phyloP scores from a whole-genome alignment of 345 rosid genomes.

The Cardamine chenopodiifolia region DNA sequence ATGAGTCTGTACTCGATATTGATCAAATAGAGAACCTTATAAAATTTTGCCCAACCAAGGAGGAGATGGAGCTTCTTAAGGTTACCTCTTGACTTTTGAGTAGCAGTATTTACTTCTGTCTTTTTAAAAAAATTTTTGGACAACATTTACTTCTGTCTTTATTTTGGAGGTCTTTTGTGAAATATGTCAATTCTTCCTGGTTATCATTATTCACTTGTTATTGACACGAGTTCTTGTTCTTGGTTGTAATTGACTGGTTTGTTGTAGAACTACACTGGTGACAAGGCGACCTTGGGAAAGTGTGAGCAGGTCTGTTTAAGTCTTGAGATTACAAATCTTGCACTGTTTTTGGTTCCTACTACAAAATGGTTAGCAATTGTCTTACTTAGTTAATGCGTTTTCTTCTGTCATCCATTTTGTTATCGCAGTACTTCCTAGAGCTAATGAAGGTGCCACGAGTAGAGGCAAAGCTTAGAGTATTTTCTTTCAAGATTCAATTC shows the following conservation, averaged over 20 bases:
- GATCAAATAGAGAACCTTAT: slow-evolving; percentile 99
- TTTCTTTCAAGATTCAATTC: slow-evolving; percentile 96
- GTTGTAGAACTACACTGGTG: slow-evolving; percentile 75
- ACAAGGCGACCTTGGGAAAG: slow-evolving; percentile 81
- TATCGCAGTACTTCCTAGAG: slow-evolving; percentile 81
- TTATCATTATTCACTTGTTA: slow-evolving; percentile 18
- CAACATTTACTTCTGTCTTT: slow-evolving; percentile 2
- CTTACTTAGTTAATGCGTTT: slow-evolving; percentile 10
- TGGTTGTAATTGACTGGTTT: slow-evolving; percentile 30
- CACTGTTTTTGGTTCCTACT: slow-evolving; percentile 14
- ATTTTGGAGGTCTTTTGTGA: slow-evolving; percentile 6
- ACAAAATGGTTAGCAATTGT: background rate
- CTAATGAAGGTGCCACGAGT: slow-evolving; percentile 98
- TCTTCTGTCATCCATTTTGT: slow-evolving; percentile 34
- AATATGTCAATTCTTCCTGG: slow-evolving; percentile 17
- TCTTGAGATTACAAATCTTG: slow-evolving; percentile 14
- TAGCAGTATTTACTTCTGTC: background rate
- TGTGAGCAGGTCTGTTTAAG: slow-evolving; percentile 85
- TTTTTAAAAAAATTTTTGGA: too few relatives aligned
- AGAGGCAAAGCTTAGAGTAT: slow-evolving; percentile 92
- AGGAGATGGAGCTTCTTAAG: slow-evolving; percentile 99
- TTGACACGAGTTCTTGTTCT: slow-evolving; percentile 20
- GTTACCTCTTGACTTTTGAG: slow-evolving; percentile 48
- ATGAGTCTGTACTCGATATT: slow-evolving; percentile 83
- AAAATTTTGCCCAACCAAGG: slow-evolving; percentile 97